Conservation (phyloP, 1,139 yeast genomes). For the Nadsonia commutata region DNA sequence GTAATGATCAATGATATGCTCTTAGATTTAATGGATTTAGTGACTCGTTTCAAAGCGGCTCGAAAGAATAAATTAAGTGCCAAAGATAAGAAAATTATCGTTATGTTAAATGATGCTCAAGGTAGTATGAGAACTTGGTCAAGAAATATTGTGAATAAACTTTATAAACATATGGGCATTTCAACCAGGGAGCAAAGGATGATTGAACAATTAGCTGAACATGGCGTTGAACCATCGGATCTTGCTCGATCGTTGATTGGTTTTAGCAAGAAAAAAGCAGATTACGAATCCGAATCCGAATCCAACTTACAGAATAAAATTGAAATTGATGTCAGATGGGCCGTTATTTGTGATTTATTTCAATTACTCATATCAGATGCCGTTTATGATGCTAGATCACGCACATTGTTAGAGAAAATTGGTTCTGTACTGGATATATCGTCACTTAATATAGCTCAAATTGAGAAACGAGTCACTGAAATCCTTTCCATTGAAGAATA, state of each 20-base stretch:
- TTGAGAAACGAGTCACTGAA: conserved; percentile 82
- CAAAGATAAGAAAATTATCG: conserved; percentile 25
- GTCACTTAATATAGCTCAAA: conserved; percentile 60
- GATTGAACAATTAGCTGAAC: conserved; percentile 77
- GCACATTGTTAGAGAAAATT: conserved; percentile 56
- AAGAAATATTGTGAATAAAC: conserved; percentile 48
- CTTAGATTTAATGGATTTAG: conserved; percentile 49
- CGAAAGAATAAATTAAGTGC: conserved; percentile 23
- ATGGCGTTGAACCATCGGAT: conserved; percentile 67
- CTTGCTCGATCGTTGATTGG: conserved; percentile 37
- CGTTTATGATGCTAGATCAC: conserved; percentile 75
- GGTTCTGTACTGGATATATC: conserved; percentile 46
- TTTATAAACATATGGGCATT: conserved; percentile 77
- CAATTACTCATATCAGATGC: conserved; percentile 70
- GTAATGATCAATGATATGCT: conserved; percentile 72
- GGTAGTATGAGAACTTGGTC: conserved; percentile 81
- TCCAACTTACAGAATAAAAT: conserved; percentile 17
- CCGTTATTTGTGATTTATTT: conserved; percentile 79
- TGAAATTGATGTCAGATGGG: conserved; percentile 73
- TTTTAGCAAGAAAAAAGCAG: conserved; percentile 7
- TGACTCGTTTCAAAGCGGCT: conserved; percentile 31
- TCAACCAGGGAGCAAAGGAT: conserved; percentile 60
- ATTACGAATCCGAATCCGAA: conserved; percentile 1
- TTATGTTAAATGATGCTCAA: conserved; percentile 52
- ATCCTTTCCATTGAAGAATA: conserved; percentile 76